Base-by-base conservation (phyloP, 2,329 filamentous ascomycete species). In the Metarhizium rileyi region DNA sequence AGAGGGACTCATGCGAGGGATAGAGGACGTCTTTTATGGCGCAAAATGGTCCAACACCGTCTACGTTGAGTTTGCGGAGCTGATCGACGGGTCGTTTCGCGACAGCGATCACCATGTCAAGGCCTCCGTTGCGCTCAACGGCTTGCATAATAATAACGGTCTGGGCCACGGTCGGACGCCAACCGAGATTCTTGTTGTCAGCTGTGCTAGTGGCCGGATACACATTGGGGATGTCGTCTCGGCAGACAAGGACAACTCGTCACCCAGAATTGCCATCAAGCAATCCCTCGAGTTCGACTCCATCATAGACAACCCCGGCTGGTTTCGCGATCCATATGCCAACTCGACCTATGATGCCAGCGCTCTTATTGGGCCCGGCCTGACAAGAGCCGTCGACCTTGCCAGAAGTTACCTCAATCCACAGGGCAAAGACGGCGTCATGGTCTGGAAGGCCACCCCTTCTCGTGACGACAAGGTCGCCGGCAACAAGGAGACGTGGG, bases 301-400 rank as follows among this genome's bases (percentile, higher is more conserved):
- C 1, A 56, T 67, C 3, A 63, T 76, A 12, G 80, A 84, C 55
- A 84, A 84, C 52, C 79, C 80, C 0, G 73, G 61, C 55, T 83
- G 75, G 60, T 84, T 78, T 56, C 50, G 59, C 0, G 80, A 84
- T 47, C 71, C 75, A 0, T 81, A 74, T 42, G 64, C 70, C 1
- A 66, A 65, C 0, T 52, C 55, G 0, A 62, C 56, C 0, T 63
- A 64, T 20, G 74, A 81, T 50, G 71, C 70, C 16, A 81, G 77
- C 49, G 78, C 79, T 0, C 76, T 75, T 46, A 59, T 83, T 1
- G 56, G 75, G 0, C 67, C 73, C 0, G 79, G 80, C 1, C 41
- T 81, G 0, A 59, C 68, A 0, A 66, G 66, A 10, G 68, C 55
- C 0, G 27, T 69, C 3, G 63, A 75, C 4, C 48, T 81, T 0